These are phyloP conservation scores for Psidium friedrichsthalianum DNA, from an alignment of 345 rosid species.

Conservation along the genomic window DNA sequence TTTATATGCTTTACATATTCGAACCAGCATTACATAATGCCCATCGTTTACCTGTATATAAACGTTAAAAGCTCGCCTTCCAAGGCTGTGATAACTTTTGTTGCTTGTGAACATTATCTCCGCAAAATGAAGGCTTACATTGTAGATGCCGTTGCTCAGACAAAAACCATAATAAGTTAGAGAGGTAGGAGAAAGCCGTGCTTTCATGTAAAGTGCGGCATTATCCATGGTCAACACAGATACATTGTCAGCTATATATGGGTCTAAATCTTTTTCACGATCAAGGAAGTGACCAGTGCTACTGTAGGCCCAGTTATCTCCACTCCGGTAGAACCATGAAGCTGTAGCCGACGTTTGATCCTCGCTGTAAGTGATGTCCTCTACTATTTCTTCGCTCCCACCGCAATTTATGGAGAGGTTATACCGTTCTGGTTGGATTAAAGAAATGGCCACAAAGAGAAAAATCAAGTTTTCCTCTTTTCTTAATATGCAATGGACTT, in stretches of 20 bases:
- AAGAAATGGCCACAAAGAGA: background rate
- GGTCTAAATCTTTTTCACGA: background rate
- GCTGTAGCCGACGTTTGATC: background rate
- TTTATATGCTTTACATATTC: too few relatives aligned
- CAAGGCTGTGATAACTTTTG: constrained; percentile 24
- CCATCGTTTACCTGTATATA: constrained; percentile 41
- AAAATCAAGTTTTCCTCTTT: background rate
- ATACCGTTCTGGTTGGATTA: background rate
- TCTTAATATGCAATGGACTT: background rate
- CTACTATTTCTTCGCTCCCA: background rate
- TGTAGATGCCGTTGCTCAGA: constrained; percentile 28
- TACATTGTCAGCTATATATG: constrained; percentile 5
- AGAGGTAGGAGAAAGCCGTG: constrained; percentile 35
- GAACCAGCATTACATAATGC: background rate
- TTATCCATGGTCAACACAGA: constrained; percentile 9
- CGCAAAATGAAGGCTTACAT: constrained; percentile 68
- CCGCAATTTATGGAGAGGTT: constrained; percentile 2
- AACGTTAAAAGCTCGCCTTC: constrained; percentile 56
- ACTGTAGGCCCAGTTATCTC: background rate
- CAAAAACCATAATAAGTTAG: constrained; percentile 44
- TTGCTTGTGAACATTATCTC: constrained; percentile 43
- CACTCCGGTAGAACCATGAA: background rate
- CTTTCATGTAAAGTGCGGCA: constrained; percentile 21
- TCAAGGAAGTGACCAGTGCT: background rate
- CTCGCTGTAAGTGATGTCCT: rapidly evolving